phyloP scores from a whole-genome alignment of 345 rosid species.

The Reutealis trisperma region DNA sequence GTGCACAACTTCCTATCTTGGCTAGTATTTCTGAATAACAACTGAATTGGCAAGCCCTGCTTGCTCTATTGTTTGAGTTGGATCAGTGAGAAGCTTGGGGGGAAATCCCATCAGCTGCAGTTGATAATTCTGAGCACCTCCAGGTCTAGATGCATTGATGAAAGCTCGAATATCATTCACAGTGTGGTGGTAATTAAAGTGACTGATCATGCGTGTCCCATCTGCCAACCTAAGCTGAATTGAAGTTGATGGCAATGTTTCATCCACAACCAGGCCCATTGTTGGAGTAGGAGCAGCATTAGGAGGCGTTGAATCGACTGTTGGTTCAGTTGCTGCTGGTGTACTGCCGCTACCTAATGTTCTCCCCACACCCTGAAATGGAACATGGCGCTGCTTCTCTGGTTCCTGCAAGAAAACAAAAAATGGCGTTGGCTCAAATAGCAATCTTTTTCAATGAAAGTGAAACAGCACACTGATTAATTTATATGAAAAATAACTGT shows the following conservation, averaged over 20 bases:
- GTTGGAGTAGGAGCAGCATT: conserved; percentile 42
- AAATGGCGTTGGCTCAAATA: background rate
- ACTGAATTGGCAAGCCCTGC: conserved; percentile 86
- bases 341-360: conserved; percentile 75
- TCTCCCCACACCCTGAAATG: conserved; percentile 94
- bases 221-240: conserved; percentile 87
- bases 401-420: conserved; percentile 55
- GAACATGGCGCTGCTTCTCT: conserved; percentile 53
- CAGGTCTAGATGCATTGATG: conserved; percentile 69
- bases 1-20: background rate
- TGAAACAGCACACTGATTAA: background rate
- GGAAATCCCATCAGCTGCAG: conserved; percentile 98
- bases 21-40: conserved; percentile 78
- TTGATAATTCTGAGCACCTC: conserved; percentile 51
- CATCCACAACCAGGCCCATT: conserved; percentile 52
- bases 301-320: conserved; percentile 23
- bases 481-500: background rate
- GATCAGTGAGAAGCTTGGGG: conserved; percentile 73
- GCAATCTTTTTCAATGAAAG: background rate
- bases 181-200: conserved; percentile 73
- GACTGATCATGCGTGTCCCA: conserved; percentile 71
- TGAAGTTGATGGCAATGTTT: conserved; percentile 68
- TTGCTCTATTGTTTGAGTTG: conserved; percentile 65
- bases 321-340: conserved; percentile 33
- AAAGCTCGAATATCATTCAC: conserved; percentile 59